Conservation (phyloP, 2,329 filamentous ascomycete genomes). For the Pseudocercospora crystallina region DNA sequence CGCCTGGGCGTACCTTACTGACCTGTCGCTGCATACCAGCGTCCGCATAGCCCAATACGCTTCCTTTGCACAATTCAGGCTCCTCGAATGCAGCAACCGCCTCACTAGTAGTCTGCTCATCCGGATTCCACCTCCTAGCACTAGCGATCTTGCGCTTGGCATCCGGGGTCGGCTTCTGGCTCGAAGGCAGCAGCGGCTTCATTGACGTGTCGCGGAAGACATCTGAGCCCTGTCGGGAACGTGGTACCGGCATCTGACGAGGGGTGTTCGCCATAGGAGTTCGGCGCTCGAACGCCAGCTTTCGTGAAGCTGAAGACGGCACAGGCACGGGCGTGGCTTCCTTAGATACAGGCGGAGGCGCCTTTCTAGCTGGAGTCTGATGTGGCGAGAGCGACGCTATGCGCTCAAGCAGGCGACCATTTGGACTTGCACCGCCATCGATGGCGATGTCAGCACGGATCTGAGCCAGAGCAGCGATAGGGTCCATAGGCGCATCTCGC, state of each 20-base stretch:
- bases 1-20: conserved; percentile 38
- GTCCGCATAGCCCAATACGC: conserved; percentile 26
- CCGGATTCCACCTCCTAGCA: background rate
- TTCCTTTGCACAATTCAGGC: conserved; percentile 25
- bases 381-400: conserved; percentile 14
- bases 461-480: conserved; percentile 3
- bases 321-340: background rate
- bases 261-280: no score
- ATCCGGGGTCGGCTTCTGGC: background rate
- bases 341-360: background rate
- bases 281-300: no score
- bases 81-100: conserved; percentile 21
- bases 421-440: conserved; percentile 11
- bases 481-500: background rate
- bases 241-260: no score
- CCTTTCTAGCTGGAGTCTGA: background rate
- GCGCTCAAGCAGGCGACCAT: conserved; percentile 8
- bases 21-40: conserved; percentile 40
- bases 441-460: conserved; percentile 9
- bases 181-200: no score
- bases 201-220: no score
- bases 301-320: no score
- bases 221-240: no score
- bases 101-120: conserved; percentile 7
- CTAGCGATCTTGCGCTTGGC: background rate